Evolutionary conservation across 2,329 filamentous ascomycete genomes (phyloP).

Genomic region (Pezicula radicicola): DNA sequence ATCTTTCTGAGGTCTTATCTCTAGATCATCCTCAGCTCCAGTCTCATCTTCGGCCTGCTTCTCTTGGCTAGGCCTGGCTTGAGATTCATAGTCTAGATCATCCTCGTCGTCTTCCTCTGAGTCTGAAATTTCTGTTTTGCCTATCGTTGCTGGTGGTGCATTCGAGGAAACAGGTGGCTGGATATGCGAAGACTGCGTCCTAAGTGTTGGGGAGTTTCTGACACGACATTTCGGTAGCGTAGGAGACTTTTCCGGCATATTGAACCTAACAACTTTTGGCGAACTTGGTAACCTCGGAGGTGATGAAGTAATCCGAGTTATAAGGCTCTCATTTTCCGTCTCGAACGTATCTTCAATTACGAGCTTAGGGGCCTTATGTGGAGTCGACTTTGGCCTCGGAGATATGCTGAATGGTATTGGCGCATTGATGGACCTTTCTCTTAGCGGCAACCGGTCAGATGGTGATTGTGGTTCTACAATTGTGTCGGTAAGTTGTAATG

Average conservation of each 20-base stretch:
- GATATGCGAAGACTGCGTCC: background rate
- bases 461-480: no score
- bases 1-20: background rate
- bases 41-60: constrained; percentile 10
- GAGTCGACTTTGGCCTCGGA: constrained; percentile 6
- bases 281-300: constrained; percentile 21
- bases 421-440: constrained; percentile 18
- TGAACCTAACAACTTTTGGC: constrained; percentile 25
- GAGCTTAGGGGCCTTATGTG: constrained; percentile 16
- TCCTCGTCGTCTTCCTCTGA: constrained; percentile 18
- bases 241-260: constrained; percentile 2
- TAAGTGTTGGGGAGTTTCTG: background rate
- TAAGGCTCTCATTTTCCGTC: constrained; percentile 15
- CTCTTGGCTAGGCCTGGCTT: constrained; percentile 1
- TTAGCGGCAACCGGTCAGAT: constrained; percentile 12
- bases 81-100: constrained; percentile 6
- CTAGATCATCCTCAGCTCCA: background rate
- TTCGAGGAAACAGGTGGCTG: background rate
- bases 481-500: no score
- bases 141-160: background rate
- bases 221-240: background rate
- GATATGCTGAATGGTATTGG: constrained; percentile 18
- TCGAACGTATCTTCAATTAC: constrained; percentile 25
- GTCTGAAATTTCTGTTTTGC: constrained; percentile 22
- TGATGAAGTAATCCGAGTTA: constrained; percentile 9